phyloP scores from a whole-genome alignment of 768 basidiomycete species.

The Clitopilus hobsonii region DNA sequence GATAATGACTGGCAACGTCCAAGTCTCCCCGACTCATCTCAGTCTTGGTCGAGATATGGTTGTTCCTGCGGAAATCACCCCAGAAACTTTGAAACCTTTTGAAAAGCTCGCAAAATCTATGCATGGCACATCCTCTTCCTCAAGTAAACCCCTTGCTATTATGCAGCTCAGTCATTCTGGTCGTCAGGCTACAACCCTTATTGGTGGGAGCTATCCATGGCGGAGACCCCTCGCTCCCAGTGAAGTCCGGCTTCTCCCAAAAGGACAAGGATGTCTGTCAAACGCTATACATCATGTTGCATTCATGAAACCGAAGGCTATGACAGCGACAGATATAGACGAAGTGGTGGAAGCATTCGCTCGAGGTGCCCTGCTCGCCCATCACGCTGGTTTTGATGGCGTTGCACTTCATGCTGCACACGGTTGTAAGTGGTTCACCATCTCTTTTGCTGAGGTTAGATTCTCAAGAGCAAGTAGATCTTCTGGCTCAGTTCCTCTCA shows the following conservation, averaged over 20 bases:
- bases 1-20: slow-evolving; percentile 83
- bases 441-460: background rate
- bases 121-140: slow-evolving; percentile 24
- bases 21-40: slow-evolving; percentile 59
- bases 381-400: slow-evolving; percentile 76
- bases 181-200: slow-evolving; percentile 72
- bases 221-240: slow-evolving; percentile 69
- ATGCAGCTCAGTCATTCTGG: slow-evolving; percentile 85
- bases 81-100: slow-evolving; percentile 47
- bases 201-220: slow-evolving; percentile 64
- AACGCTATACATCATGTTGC: slow-evolving; percentile 37
- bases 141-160: slow-evolving; percentile 43
- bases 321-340: slow-evolving; percentile 59
- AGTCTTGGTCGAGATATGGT: slow-evolving; percentile 69
- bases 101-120: slow-evolving; percentile 44
- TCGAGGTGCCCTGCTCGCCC: slow-evolving; percentile 59
- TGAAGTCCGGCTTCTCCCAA: slow-evolving; percentile 42
- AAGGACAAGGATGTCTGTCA: slow-evolving; percentile 23
- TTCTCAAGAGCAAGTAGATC: slow-evolving; percentile 59
- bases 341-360: slow-evolving; percentile 60
- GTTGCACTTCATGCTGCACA: slow-evolving; percentile 83
- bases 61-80: slow-evolving; percentile 41
- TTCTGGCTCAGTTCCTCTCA: slow-evolving; percentile 76
- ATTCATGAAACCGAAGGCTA: slow-evolving; percentile 61
- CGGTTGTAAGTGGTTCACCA: slow-evolving; percentile 56